phyloP scores from a whole-genome alignment of 164 flowering plant genomes.

The Stephania yunnanensis region DNA sequence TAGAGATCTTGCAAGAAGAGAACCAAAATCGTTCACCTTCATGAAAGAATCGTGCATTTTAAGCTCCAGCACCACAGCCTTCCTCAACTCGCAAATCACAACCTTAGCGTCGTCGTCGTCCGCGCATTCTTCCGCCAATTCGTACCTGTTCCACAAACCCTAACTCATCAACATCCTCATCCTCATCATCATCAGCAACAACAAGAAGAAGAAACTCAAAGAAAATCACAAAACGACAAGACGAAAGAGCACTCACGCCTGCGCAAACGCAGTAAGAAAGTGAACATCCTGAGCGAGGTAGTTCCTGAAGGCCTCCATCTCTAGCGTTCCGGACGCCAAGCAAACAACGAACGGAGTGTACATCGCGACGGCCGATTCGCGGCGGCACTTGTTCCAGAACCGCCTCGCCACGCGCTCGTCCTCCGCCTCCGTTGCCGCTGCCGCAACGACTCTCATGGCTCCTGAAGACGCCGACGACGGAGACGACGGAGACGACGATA shows the following conservation, averaged over 20 bases:
- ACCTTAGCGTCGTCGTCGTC: conserved; percentile 90
- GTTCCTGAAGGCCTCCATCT: conserved; percentile 53
- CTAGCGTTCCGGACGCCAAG: conserved; percentile 65
- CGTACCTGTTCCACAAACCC: conserved; percentile 36
- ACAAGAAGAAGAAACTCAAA: background rate
- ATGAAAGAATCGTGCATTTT: conserved; percentile 67
- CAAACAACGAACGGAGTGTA: conserved; percentile 68
- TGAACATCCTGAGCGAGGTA: conserved; percentile 73
- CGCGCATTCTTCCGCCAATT: conserved; percentile 80
- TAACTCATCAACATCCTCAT: background rate
- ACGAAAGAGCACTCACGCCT: conserved; percentile 50
- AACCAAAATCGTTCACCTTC: conserved; percentile 29
- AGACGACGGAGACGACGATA: background rate
- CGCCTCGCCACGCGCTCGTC: conserved; percentile 49
- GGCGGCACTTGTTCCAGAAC: conserved; percentile 60
- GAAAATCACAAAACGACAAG: background rate
- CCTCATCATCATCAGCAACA: background rate
- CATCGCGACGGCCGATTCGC: conserved; percentile 48
- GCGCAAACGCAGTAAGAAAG: conserved; percentile 70
- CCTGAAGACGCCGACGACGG: background rate
- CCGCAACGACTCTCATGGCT: conserved; percentile 14
- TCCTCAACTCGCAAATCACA: conserved; percentile 56
- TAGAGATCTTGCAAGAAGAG: conserved; percentile 1
- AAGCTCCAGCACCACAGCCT: conserved; percentile 51
- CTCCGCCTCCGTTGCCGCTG: conserved; percentile 13